Evolutionary conservation across 345 rosid species (phyloP).

Genomic region (Eucalyptus sideroxylon): DNA sequence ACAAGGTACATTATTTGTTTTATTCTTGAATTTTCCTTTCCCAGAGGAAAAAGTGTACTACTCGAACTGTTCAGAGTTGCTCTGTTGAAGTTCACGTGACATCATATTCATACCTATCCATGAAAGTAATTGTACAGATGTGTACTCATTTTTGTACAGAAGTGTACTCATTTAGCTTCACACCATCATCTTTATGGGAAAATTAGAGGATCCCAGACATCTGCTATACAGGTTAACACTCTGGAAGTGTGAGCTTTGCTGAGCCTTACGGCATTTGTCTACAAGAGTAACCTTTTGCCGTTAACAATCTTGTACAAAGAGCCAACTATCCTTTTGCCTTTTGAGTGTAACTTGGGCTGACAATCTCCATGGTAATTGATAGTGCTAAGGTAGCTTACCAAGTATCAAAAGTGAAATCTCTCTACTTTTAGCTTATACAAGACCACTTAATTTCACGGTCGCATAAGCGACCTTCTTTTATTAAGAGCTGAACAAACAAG

Average conservation of each 20-base stretch:
- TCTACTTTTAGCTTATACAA: background rate
- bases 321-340: background rate
- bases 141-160: background rate
- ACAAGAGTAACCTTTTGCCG: background rate
- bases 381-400: background rate
- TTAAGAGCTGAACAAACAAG: background rate
- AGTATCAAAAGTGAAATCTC: background rate
- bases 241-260: background rate
- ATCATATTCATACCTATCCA: background rate
- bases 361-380: background rate
- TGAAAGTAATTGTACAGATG: background rate
- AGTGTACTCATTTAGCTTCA: background rate
- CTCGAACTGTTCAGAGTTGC: background rate
- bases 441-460: background rate
- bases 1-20: background rate
- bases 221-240: background rate
- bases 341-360: background rate
- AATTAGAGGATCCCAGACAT: background rate
- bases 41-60: background rate
- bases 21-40: background rate
- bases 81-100: background rate
- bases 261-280: background rate
- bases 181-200: background rate
- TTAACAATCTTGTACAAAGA: background rate
- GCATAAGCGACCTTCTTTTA: background rate